A percentile compares a stretch with the other conserved stretches of the same genome.
Conservation (phyloP, 495 filamentous ascomycete genomes). For the Pyronema domesticum region DNA sequence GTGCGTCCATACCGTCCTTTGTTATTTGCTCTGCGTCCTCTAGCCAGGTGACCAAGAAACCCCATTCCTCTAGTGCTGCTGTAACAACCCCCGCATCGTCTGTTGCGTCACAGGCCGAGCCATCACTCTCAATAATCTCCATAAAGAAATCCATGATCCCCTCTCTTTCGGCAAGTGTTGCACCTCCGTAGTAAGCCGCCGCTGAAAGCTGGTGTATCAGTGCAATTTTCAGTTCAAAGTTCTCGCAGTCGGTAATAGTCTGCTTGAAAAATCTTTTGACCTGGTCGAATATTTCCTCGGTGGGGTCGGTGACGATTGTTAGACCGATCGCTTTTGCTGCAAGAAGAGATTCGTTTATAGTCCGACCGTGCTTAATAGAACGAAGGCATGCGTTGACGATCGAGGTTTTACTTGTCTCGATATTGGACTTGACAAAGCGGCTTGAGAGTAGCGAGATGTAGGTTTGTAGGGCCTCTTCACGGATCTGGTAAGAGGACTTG, state of each 20-base stretch:
- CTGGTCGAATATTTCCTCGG: constrained; percentile 50
- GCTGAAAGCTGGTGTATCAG: constrained; percentile 60
- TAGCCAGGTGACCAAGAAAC: constrained; percentile 62
- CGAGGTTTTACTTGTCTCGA: constrained; percentile 41
- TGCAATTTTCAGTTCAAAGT: constrained; percentile 45
- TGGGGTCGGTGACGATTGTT: constrained; percentile 53
- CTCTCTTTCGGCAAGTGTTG: constrained; percentile 46
- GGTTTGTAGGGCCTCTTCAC: constrained; percentile 50
- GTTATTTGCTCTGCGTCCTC: constrained; percentile 63
- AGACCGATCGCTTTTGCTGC: constrained; percentile 61
- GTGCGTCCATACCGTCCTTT: constrained; percentile 60
- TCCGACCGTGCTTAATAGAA: constrained; percentile 53
- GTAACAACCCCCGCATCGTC: constrained; percentile 63
- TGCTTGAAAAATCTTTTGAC: constrained; percentile 47
- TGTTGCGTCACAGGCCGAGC: constrained; percentile 49
- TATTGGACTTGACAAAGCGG: constrained; percentile 52
- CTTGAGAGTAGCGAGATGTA: constrained; percentile 58
- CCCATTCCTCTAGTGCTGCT: constrained; percentile 77
- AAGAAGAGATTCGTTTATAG: constrained; percentile 51
- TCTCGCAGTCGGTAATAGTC: constrained; percentile 51
- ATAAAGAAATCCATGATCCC: constrained; percentile 69
- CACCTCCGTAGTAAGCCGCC: constrained; percentile 63
- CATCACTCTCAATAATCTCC: constrained; percentile 75
- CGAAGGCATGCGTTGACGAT: constrained; percentile 54
- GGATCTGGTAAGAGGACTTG: constrained; percentile 58